phyloP scores from a whole-genome alignment of 257 asterid species.

The Solanum pimpinellifolium region DNA sequence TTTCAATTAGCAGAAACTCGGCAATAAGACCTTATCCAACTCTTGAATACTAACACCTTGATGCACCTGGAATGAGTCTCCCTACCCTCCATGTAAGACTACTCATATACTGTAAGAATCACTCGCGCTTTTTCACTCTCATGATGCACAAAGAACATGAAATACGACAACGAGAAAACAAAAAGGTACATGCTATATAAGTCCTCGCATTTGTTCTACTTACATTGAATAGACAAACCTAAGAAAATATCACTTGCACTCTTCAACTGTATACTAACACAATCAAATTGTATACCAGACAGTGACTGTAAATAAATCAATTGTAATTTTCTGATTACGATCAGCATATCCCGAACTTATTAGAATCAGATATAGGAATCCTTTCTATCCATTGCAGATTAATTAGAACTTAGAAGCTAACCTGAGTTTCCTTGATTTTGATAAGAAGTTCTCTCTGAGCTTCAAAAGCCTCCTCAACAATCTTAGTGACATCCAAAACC shows the following conservation, averaged over 20 bases:
- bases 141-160: background rate
- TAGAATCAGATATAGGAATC: background rate
- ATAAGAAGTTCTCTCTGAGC: constrained; percentile 72
- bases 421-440: constrained; percentile 68
- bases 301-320: background rate
- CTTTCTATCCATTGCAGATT: background rate
- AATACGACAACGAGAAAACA: background rate
- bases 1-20: background rate
- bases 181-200: background rate
- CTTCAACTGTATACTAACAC: background rate
- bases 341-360: background rate
- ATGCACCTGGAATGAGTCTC: background rate
- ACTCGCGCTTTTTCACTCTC: background rate
- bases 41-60: background rate
- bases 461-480: constrained; percentile 54
- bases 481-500: constrained; percentile 64
- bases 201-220: background rate
- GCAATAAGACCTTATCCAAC: background rate
- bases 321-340: background rate
- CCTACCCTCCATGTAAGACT: background rate
- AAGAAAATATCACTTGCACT: background rate
- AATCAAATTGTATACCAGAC: background rate
- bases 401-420: background rate
- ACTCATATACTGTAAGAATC: background rate
- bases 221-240: background rate